A percentile compares a stretch with the other conserved stretches of the same genome.
These are phyloP conservation scores for Aschersonia sp. DNA, from an alignment of 2,329 filamentous ascomycete genomes.

Conservation along the genomic window DNA sequence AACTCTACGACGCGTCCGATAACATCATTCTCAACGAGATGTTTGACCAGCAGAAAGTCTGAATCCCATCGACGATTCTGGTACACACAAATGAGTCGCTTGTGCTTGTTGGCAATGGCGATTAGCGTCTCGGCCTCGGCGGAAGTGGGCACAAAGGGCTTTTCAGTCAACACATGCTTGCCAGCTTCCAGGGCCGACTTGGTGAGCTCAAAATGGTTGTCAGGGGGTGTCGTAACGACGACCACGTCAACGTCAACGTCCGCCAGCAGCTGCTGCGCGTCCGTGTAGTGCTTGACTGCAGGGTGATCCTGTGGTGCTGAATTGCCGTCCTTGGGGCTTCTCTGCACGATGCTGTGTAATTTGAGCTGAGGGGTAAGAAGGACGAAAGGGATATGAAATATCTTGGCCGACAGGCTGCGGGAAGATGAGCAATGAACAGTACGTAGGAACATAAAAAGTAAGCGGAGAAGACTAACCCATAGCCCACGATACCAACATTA, in stretches of 20 bases:
- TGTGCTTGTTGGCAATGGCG: conserved; percentile 33
- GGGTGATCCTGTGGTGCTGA: conserved; percentile 59
- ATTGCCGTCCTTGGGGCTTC: conserved; percentile 46
- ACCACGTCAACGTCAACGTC: conserved; percentile 55
- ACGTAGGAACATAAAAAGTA: neutral
- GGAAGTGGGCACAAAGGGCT: conserved; percentile 64
- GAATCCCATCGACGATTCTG: conserved; percentile 67
- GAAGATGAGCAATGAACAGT: conserved; percentile 4
- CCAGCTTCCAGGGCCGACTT: conserved; percentile 51
- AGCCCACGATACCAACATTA: conserved; percentile 37
- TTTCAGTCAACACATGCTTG: conserved; percentile 71
- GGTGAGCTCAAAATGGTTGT: conserved; percentile 53
- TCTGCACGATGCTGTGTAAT: conserved; percentile 64
- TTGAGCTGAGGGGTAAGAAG: conserved; percentile 46
- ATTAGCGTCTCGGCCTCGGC: conserved; percentile 52
- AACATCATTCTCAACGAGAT: conserved; percentile 41
- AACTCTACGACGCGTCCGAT: conserved; percentile 65
- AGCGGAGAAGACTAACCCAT: conserved; percentile 23
- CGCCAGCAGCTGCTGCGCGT: conserved; percentile 45
- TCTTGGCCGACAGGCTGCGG: conserved; percentile 46
- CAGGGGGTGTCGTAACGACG: conserved; percentile 56
- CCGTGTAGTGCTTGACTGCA: conserved; percentile 46
- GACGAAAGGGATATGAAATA: conserved; percentile 76
- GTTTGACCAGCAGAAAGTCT: conserved; percentile 57
- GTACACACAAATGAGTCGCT: conserved; percentile 49